phyloP scores from a whole-genome alignment of 768 basidiomycete genomes.

The Naematelia aurantialba region DNA sequence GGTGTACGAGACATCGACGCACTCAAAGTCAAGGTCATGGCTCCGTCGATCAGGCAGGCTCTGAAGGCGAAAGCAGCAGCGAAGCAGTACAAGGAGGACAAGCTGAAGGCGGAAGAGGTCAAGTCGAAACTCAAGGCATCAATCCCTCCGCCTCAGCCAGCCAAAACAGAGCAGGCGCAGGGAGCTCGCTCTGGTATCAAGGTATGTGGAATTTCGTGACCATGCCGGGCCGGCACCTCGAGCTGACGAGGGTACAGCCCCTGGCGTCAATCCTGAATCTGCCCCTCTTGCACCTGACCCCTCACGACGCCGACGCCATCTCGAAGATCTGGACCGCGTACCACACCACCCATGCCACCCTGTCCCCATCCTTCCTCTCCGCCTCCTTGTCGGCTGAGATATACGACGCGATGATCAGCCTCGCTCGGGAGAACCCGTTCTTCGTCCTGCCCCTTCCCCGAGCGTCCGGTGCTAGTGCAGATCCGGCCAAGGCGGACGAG shows the following conservation, averaged over 20 bases:
- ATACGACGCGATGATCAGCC: conserved; percentile 66
- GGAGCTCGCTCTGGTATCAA: conserved; percentile 49
- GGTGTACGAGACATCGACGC: conserved; percentile 52
- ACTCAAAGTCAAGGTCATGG: conserved; percentile 49
- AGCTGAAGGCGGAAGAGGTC: not conserved
- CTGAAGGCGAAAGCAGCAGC: conserved; percentile 19
- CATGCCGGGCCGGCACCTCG: not conserved
- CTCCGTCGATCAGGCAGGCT: conserved; percentile 20
- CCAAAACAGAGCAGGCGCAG: conserved; percentile 23
- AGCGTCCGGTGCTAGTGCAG: conserved; percentile 49
- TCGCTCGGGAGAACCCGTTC: conserved; percentile 65
- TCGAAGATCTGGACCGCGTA: conserved; percentile 83
- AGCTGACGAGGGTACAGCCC: conserved; percentile 57
- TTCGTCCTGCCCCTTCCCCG: conserved; percentile 82
- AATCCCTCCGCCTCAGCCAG: conserved; percentile 1
- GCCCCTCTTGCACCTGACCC: conserved; percentile 61
- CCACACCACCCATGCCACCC: conserved; percentile 72
- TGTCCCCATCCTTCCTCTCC: conserved; percentile 77
- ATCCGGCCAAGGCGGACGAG: conserved; percentile 56
- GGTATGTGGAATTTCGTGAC: conserved; percentile 43
- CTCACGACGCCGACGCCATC: conserved; percentile 71
- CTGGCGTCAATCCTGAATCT: conserved; percentile 77
- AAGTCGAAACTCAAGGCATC: not conserved
- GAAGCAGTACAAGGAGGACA: conserved; percentile 1
- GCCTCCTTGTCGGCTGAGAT: conserved; percentile 70